Evolutionary conservation across 2,329 filamentous ascomycete genomes (phyloP), one percentile per base, ranked within the genome.

Genomic region (Colletotrichum cereale): DNA sequence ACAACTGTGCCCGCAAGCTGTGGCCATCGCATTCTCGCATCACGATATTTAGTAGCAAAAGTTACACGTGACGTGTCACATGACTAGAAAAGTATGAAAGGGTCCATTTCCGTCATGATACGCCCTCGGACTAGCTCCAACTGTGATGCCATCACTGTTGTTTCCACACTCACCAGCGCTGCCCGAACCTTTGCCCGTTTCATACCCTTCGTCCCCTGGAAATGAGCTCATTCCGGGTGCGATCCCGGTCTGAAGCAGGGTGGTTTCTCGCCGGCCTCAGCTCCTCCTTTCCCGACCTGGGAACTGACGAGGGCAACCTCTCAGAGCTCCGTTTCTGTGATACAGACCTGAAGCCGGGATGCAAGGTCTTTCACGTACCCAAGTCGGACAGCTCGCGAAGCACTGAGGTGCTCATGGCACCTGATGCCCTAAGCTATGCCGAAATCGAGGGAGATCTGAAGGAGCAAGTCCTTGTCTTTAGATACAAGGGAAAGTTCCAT

Each of bases 381-480:
- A 80, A 80, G 52, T 78, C 79, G 14, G 80, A 84, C 63, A 79
- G 74, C 24, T n/a, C 65, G 10, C 78, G 80, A 36, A 82, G 76
- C 14, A 80, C 74, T 0, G 84, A 83, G 67, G 76, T 86, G 4
- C 73, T 80, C 0, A 70, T 84, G 3, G 75, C 80, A 0, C 77
- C 78, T 0, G 81, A 84, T 10, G 79, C 77, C 0, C 71, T 80
- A 14, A 76, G 75, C 5, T 67, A 65, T 2, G 67, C 73, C 2
- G 78, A 79, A 31, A 75, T 77, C 11, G 79, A 76, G 2, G 78
- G 79, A 4, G 80, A 83, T 3, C 66, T 90, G 67, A 84, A 83
- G 56, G 84, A 91, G 66, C 90, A 93, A 75, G 88, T 93, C 0
- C 82, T 93, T 24, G 85, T 93, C 0, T 93, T 92, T 73, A 85